phyloP scores from a whole-genome alignment of 2,329 filamentous ascomycete species.

The Gremmenia infestans region DNA sequence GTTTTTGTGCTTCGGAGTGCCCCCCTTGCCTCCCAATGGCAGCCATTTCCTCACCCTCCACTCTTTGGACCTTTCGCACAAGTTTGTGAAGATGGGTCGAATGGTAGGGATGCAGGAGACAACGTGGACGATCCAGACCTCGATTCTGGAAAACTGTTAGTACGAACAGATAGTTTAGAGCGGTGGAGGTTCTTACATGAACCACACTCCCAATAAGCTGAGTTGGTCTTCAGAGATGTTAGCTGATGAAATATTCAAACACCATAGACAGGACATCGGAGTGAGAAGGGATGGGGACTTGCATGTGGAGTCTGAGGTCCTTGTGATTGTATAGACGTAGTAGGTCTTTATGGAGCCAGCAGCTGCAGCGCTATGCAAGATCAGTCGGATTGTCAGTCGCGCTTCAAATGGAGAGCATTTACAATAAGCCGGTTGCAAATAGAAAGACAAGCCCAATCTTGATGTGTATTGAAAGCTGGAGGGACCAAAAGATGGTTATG shows the following conservation, averaged over 20 bases:
- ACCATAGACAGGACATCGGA: not conserved
- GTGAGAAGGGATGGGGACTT: not conserved
- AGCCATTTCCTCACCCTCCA: too few relatives aligned
- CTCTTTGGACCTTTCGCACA: too few relatives aligned
- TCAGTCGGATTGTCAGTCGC: not conserved
- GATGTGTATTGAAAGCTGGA: not conserved
- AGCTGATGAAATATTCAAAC: not conserved
- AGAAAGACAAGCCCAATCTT: not conserved
- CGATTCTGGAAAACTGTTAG: not conserved
- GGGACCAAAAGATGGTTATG: not conserved
- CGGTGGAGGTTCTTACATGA: not conserved
- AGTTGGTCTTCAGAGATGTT: not conserved
- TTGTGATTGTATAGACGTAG: not conserved
- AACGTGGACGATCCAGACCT: not conserved
- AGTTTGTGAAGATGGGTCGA: not conserved
- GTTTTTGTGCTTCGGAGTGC: too few relatives aligned
- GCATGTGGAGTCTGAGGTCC: not conserved
- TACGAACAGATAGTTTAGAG: not conserved
- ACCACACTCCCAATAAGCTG: not conserved
- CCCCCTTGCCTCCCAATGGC: too few relatives aligned
- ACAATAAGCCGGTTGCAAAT: not conserved
- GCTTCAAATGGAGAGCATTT: not conserved
- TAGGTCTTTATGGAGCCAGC: not conserved
- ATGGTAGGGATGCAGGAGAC: not conserved
- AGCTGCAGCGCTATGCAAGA: not conserved